Evolutionary conservation across 257 asterid genomes (phyloP).

Genomic region (Solanum pinnatisectum): DNA sequence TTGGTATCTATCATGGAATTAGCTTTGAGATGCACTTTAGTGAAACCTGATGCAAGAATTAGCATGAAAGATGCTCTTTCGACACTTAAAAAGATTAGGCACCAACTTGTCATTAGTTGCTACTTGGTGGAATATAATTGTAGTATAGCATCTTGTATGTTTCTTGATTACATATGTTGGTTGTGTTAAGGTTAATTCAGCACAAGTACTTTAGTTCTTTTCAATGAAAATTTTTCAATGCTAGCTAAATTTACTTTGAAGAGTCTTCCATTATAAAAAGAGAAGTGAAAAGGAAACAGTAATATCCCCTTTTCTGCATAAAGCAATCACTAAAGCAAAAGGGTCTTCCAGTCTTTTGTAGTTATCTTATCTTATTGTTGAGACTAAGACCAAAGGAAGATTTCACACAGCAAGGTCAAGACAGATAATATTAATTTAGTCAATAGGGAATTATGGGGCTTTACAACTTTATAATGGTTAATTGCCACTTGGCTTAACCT

Average conservation of each 20-base stretch:
- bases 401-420: no score
- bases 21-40: background rate
- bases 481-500: no score
- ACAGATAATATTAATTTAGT: no score
- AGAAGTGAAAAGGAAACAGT: no score
- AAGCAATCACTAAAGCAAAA: no score
- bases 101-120: background rate
- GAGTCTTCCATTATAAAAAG: no score
- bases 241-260: background rate
- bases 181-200: slow-evolving; percentile 5
- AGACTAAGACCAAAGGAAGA: no score
- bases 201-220: background rate
- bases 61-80: background rate
- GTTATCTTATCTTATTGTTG: no score
- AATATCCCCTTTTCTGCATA: no score
- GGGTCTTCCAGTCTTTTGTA: no score
- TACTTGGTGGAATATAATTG: background rate
- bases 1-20: background rate
- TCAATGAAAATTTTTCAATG: background rate
- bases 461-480: no score
- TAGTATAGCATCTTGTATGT: background rate
- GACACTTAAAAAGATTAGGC: background rate
- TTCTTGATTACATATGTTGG: background rate
- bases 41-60: background rate
- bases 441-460: no score